phyloP scores from a whole-genome alignment of 1,139 yeast species.

The Scheffersomyces lignicola region DNA sequence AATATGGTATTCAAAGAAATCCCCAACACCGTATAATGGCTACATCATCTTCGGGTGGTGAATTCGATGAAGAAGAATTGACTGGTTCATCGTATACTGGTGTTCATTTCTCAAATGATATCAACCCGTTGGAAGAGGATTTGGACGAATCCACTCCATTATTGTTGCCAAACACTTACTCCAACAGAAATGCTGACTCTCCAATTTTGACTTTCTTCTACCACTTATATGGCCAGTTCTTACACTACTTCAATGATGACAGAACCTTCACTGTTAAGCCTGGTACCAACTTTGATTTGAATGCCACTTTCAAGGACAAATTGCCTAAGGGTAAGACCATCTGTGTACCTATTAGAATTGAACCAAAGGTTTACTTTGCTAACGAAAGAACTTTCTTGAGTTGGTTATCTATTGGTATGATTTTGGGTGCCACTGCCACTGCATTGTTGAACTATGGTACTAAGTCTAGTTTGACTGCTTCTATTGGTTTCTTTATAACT shows the following conservation, averaged over 20 bases:
- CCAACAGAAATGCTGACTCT: conserved; percentile 24
- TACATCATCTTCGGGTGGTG: conserved; percentile 49
- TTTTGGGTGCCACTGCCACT: conserved; percentile 72
- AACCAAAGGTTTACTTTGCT: conserved; percentile 83
- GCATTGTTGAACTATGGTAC: conserved; percentile 71
- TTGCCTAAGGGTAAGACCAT: conserved; percentile 81
- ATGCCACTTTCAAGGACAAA: conserved; percentile 43
- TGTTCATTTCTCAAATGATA: conserved; percentile 49
- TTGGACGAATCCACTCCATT: conserved; percentile 45
- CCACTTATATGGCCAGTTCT: conserved; percentile 37
- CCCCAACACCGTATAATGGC: conserved; percentile 23
- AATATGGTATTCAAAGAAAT: conserved; percentile 55
- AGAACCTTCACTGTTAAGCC: conserved; percentile 72
- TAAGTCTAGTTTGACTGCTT: conserved; percentile 70
- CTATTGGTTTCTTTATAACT: conserved; percentile 84
- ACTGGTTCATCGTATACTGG: conserved; percentile 42
- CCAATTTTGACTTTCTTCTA: conserved; percentile 34
- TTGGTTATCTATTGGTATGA: conserved; percentile 74
- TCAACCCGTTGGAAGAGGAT: conserved; percentile 50
- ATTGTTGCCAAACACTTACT: conserved; percentile 38
- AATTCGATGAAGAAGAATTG: conserved; percentile 47
- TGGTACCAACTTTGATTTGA: conserved; percentile 75
- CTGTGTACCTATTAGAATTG: conserved; percentile 77
- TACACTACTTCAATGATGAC: conserved; percentile 59
- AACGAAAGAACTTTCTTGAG: conserved; percentile 78